Percentiles rank a stretch among this genome's conserved stretches.
phyloP scores from a whole-genome alignment of 352 stramenopile genomes.

The Heterotrichella gracilis region DNA sequence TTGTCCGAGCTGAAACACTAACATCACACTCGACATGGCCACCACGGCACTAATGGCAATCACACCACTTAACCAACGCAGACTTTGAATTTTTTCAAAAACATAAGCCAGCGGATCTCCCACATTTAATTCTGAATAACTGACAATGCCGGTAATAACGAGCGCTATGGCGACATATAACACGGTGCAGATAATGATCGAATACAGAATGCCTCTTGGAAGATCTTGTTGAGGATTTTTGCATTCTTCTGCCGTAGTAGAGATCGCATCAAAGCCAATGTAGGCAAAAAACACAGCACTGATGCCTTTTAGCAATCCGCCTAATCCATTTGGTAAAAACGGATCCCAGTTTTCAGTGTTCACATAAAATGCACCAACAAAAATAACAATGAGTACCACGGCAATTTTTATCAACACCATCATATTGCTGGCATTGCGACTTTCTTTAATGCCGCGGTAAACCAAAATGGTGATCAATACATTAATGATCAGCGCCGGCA shows the following conservation, averaged over 20 bases:
- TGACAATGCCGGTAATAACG: not conserved
- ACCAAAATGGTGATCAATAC: not conserved
- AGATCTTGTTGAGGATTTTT: not conserved
- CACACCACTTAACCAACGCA: not conserved
- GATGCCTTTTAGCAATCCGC: not conserved
- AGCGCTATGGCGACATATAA: not conserved
- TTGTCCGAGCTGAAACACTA: not conserved
- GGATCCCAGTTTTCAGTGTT: not conserved
- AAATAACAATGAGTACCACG: not conserved
- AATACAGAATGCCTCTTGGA: not conserved
- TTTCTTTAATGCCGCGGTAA: not conserved
- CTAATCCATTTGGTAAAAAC: not conserved
- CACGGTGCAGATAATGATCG: not conserved
- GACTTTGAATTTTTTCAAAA: slow-evolving; percentile 5
- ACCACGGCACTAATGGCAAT: not conserved
- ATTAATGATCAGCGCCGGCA: not conserved
- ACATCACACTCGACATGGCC: not conserved
- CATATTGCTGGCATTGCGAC: not conserved
- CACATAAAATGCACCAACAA: not conserved
- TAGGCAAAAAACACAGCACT: not conserved
- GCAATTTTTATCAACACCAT: slow-evolving; percentile 6
- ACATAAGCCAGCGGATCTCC: not conserved
- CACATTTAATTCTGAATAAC: not conserved
- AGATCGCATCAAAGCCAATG: not conserved
- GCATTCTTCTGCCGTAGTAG: not conserved